Evolutionary conservation across 768 basidiomycete species (phyloP).

Genomic region (Nidularia sp.): DNA sequence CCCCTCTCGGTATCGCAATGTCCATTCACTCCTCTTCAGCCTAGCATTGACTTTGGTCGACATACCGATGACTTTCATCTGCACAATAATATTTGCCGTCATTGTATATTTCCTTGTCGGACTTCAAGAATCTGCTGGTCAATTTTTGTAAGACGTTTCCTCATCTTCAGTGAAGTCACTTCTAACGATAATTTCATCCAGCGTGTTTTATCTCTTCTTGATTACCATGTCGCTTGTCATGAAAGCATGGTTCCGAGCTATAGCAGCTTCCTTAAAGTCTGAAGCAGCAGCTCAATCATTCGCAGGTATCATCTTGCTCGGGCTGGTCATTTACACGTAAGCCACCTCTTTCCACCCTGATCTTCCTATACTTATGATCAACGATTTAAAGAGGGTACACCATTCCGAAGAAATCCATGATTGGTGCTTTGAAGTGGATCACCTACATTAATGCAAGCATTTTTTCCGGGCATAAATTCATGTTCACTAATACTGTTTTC

Average conservation of each 20-base stretch:
- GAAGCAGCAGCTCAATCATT: conserved; percentile 62
- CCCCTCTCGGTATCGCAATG: neutral
- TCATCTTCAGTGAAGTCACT: neutral
- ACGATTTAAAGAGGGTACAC: conserved; percentile 37
- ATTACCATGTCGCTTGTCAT: conserved; percentile 58
- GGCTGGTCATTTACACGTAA: conserved; percentile 51
- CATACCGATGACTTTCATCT: conserved; percentile 50
- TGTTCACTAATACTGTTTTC: conserved; percentile 11
- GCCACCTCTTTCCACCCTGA: conserved; percentile 16
- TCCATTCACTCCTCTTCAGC: neutral
- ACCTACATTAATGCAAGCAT: conserved; percentile 50
- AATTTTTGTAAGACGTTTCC: conserved; percentile 57
- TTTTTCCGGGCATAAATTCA: neutral
- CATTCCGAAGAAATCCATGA: conserved; percentile 60
- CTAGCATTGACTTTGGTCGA: conserved; percentile 60
- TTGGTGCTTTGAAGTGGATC: conserved; percentile 67
- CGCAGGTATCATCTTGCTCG: conserved; percentile 42
- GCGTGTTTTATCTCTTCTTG: conserved; percentile 57
- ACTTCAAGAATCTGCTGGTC: conserved; percentile 47
- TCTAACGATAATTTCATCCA: conserved; percentile 15
- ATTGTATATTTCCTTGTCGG: conserved; percentile 61
- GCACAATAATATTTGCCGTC: conserved; percentile 38
- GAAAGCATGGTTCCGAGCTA: conserved; percentile 71
- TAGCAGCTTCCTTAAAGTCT: conserved; percentile 56
- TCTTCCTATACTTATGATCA: neutral